phyloP scores from a whole-genome alignment of 2,329 filamentous ascomycete genomes.

The Xylaria sp. region DNA sequence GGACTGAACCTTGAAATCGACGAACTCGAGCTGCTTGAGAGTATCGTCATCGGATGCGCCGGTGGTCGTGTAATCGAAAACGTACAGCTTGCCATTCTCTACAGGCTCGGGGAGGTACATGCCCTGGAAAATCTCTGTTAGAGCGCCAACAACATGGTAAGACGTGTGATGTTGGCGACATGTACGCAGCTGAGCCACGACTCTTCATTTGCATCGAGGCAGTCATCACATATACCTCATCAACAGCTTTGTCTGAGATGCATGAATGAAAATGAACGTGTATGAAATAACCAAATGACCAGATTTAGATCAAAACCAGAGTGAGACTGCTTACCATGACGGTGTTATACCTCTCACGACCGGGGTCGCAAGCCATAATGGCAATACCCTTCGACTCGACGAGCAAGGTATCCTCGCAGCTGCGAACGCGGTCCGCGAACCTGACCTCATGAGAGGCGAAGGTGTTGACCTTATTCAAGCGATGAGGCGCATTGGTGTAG shows the following conservation, averaged over 20 bases:
- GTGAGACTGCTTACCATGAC: conserved; percentile 44
- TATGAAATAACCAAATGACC: too few relatives aligned
- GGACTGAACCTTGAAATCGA: conserved; percentile 30
- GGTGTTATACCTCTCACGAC: conserved; percentile 49
- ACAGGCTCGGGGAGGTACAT: conserved; percentile 38
- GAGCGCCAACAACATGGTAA: neutral
- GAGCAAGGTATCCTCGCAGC: conserved; percentile 48
- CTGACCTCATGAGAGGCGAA: conserved; percentile 41
- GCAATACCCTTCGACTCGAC: conserved; percentile 45
- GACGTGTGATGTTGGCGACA: neutral
- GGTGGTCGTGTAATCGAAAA: conserved; percentile 45
- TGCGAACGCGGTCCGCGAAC: conserved; percentile 46
- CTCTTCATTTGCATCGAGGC: neutral
- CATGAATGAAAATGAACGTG: neutral
- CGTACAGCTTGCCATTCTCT: conserved; percentile 42
- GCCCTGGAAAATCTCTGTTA: conserved; percentile 31
- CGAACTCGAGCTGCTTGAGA: conserved; percentile 35
- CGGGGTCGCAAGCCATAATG: conserved; percentile 47
- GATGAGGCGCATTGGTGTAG: conserved; percentile 40
- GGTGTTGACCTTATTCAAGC: conserved; percentile 38
- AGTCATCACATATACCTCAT: neutral
- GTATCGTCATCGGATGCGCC: conserved; percentile 29
- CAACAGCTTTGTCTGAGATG: neutral
- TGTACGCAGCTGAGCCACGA: conserved; percentile 15
- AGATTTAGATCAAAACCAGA: too few relatives aligned